Evolutionary conservation across 352 stramenopile genomes (phyloP), one percentile per base, ranked within the genome.

Genomic region (Pythium chondricola): DNA sequence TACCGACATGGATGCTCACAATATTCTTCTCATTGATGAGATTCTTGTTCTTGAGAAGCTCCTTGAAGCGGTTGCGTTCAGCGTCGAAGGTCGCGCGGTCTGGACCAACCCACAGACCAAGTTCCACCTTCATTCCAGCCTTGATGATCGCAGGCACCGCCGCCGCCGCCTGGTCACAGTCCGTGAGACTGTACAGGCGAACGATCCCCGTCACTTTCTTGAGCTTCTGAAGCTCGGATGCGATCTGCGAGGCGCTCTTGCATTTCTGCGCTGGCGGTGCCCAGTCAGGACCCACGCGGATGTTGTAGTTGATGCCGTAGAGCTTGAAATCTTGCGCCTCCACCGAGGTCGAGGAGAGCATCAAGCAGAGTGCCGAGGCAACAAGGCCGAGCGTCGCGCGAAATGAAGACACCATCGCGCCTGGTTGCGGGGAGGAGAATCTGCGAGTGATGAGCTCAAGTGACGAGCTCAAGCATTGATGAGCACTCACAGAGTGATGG

Each of bases 221-320:
- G 20, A 88, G 52, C 9, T 52, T 65, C 35, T 52, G 42, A 48
- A 87, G 62, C 29, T 89, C 77, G 8, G 38, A 38, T 41, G 63
- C 22, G 37, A 89, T 75, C 35, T 54, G 21, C 0, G 46, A 45
- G 2, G 61, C 53, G 11, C 51, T 61, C 54, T 85, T 87, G 62
- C 74, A 89, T 49, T 61, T 67, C 22, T 77, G 47, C 2, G 52
- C 44, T 0, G 37, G 42, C 11, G 61, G 43, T 17, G 58, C 67
- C 70, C 74, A 86, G 58, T 85, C 71, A 4, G 72, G 57, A 1
- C 69, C 71, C 2, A 63, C 48, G 20, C 74, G 74, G 41, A 65
- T 65, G 58, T 83, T 83, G 61, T 88, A 88, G 62, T 88, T 88
- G 58, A 88, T 66, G 18, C 77, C 77, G 36, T 72, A 67, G 35